Evolutionary conservation across 495 filamentous ascomycete genomes (phyloP), one percentile per base, ranked within the genome.

Genomic region (Trichocladium uniseriatum): DNA sequence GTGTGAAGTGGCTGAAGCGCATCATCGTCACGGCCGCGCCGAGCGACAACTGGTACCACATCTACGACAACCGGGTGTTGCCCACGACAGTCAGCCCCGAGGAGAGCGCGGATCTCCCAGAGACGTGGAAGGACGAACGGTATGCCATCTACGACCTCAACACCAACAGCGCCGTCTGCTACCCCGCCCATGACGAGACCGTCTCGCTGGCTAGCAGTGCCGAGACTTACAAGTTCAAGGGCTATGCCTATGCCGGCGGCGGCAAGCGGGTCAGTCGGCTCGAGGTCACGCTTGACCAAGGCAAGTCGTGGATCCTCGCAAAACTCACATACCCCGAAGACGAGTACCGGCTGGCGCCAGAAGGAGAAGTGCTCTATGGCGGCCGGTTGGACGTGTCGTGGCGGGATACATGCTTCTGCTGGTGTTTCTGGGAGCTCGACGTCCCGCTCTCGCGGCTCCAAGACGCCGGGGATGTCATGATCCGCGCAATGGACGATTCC

Each of bases 21-120:
- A 75, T 97, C 43, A 84, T 90, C 27, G 58, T 96, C 40, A 92
- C 89, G 0, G 76, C 79, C 6, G 64, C 66, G 4, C 91, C 91
- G 0, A 94, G 88, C 59, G 84, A 91, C 43, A 95, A 94, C 55
- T 95, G 90, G 89, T 97, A 96, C 55, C 91, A 97, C 63, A 87
- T 94, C 46, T 87, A 94, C 59, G 91, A 97, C 59, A 97, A 97
- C 55, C 72, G 91, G 38, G 90, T 96, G 8, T 66, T 97, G 39
- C 91, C 91, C 14, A 95, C 88, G 0, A 91, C 82, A 79, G 77
- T 96, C 13, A 81, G 78, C 10, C 89, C 91, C 0, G 90, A 95
- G 51, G 83, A 85, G 67, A 77, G 86, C 35, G 83, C 83, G 2
- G 74, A 78, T 38, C 72, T 94, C 47, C 80, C 81, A 1, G 78